Conservation (phyloP, 179 eudicot genomes). For the Camellia oleifera region DNA sequence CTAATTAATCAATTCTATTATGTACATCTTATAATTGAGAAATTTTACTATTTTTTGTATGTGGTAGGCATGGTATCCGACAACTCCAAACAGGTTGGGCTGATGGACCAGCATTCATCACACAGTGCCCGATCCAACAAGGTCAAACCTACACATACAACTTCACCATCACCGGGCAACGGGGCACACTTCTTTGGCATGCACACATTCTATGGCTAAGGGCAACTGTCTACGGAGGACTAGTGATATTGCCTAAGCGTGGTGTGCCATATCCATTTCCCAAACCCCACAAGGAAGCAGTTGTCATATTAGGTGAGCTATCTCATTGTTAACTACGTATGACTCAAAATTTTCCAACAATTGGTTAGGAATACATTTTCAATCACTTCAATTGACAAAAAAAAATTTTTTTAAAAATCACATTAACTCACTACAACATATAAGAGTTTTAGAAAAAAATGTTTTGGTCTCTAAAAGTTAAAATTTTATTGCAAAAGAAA, state of each 20-base stretch:
- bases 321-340: neutral
- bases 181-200: conserved; percentile 50
- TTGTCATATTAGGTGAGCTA: conserved; percentile 31
- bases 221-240: conserved; percentile 43
- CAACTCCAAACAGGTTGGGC: conserved; percentile 48
- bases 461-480: too few relatives aligned
- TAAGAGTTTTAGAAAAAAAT: too few relatives aligned
- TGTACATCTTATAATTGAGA: too few relatives aligned
- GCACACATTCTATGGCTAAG: conserved; percentile 52
- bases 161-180: conserved; percentile 46
- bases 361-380: neutral
- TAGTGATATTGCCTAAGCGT: conserved; percentile 40
- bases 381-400: too few relatives aligned
- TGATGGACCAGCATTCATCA: conserved; percentile 50
- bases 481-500: too few relatives aligned
- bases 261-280: conserved; percentile 51
- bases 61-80: conserved; percentile 36
- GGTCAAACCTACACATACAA: conserved; percentile 38
- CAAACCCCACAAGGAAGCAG: conserved; percentile 46
- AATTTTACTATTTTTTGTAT: neutral
- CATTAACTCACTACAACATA: too few relatives aligned
- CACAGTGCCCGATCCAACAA: conserved; percentile 52
- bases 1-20: too few relatives aligned
- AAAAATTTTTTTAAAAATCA: neutral
- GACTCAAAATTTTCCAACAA: too few relatives aligned